These are phyloP conservation scores for Globisporangium okanoganense DNA, from an alignment of 352 stramenopile genomes.

Conservation along the genomic window DNA sequence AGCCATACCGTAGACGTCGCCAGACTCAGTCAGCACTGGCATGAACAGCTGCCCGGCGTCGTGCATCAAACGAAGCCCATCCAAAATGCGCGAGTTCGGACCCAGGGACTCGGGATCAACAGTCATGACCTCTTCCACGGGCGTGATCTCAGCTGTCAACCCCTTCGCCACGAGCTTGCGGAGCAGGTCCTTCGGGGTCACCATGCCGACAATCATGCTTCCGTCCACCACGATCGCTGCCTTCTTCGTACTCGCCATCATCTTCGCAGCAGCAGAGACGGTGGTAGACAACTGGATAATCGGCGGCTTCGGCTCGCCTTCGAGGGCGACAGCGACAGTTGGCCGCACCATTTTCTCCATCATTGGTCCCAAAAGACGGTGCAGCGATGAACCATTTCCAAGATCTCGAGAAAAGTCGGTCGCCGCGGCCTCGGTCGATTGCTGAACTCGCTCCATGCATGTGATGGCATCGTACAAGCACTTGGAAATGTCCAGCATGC, in stretches of 20 bases:
- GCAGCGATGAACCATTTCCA: slow-evolving; percentile 58
- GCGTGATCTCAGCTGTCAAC: slow-evolving; percentile 64
- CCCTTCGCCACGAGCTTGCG: slow-evolving; percentile 85
- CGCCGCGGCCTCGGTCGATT: slow-evolving; percentile 74
- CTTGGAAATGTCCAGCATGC: slow-evolving; percentile 90
- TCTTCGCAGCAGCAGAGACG: slow-evolving; percentile 68
- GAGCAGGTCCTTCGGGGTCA: slow-evolving; percentile 84
- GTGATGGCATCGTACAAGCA: slow-evolving; percentile 87
- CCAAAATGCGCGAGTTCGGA: slow-evolving; percentile 75
- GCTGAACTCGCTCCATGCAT: slow-evolving; percentile 84
- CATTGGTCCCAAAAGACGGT: slow-evolving; percentile 76
- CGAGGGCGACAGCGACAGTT: slow-evolving; percentile 75
- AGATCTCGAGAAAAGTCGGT: slow-evolving; percentile 80
- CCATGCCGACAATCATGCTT: slow-evolving; percentile 74
- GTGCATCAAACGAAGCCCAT: slow-evolving; percentile 83
- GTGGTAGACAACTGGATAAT: slow-evolving; percentile 72
- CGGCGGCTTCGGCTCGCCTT: slow-evolving; percentile 76
- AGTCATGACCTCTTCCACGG: slow-evolving; percentile 86
- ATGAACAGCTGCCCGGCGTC: slow-evolving; percentile 83
- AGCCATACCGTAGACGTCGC: slow-evolving; percentile 83
- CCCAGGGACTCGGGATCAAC: slow-evolving; percentile 72
- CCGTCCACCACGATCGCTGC: slow-evolving; percentile 76
- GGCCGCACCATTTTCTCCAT: slow-evolving; percentile 89
- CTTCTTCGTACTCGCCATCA: slow-evolving; percentile 86
- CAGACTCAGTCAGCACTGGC: slow-evolving; percentile 71